These are phyloP conservation scores for Ustilago bromivora DNA, from an alignment of 1,284 basidiomycete species.

Conservation along the genomic window DNA sequence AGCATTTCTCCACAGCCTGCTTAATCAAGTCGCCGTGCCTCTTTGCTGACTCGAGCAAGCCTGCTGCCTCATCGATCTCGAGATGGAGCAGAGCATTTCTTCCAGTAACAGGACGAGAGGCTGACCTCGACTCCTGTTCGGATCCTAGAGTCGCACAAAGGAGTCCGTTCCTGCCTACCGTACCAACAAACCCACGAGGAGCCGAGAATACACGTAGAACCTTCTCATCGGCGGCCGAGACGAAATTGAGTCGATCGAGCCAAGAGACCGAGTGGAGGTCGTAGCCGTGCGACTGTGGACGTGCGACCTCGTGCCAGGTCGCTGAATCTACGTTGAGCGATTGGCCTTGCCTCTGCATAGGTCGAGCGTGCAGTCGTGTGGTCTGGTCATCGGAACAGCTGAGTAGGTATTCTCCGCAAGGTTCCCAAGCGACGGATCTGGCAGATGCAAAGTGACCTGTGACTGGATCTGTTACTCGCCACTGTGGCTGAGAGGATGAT, in stretches of 20 bases:
- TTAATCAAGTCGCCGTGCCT: conserved; percentile 45
- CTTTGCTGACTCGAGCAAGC: conserved; percentile 30
- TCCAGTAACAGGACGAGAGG: conserved; percentile 16
- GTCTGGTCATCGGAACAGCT: conserved; percentile 64
- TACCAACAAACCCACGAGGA: conserved; percentile 61
- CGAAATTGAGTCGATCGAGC: conserved; percentile 64
- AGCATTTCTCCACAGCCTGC: conserved; percentile 26
- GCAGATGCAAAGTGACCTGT: conserved; percentile 63
- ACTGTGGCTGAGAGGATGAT: conserved; percentile 12
- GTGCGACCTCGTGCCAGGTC: conserved; percentile 67
- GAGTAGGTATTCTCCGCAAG: conserved; percentile 61
- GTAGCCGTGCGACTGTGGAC: conserved; percentile 68
- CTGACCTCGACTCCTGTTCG: conserved; percentile 38
- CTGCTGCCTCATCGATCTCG: conserved; percentile 15
- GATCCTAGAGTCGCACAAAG: conserved; percentile 38
- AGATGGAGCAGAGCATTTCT: conserved; percentile 21
- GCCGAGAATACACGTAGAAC: conserved; percentile 67
- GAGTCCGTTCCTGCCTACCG: conserved; percentile 41
- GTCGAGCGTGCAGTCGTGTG: conserved; percentile 60
- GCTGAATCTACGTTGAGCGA: conserved; percentile 8
- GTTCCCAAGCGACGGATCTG: conserved; percentile 62
- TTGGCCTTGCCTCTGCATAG: conserved; percentile 21
- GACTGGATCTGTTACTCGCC: conserved; percentile 39
- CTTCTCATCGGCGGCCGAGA: conserved; percentile 68
- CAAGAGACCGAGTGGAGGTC: conserved; percentile 60